Base-by-base conservation (phyloP, 805 yeast genomes). In the Pichia sporocuriosa region DNA sequence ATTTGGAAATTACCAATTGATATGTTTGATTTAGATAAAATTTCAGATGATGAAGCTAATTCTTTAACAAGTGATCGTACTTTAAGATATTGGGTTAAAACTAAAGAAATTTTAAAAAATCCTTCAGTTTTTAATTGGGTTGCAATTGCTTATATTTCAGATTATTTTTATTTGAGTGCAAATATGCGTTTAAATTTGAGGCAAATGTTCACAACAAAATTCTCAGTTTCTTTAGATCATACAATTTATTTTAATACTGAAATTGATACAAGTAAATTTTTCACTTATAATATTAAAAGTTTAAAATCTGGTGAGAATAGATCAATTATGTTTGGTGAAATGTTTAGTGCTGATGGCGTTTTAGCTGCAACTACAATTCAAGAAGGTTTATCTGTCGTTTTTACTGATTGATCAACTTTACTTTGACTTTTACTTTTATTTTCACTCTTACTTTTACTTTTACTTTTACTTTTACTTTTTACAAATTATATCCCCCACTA, bases 171-270 rank as follows among this genome's bases (percentile, higher is more conserved):
- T 43, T 57, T 81, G 37, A 66, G 73, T 12, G 59, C 79, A 2
- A 62, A 77, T 26, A 75, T 74, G 49, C 68, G 81, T 44, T 61
- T 73, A 40, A 70, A 77, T 41, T 56, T 73, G 39, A 58, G 69
- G 32, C 70, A 69, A 19, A 53, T 70, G 56, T 67, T 65, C 44
- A 65, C 71, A 17, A 66, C 73, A 15, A 68, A 67, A 28, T 70
- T 75, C 47, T 72, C 78, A 13, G 80, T 78, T 3, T 76, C 84
- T 19, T 58, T 82, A 47, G 88, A 81, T 49, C 88, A 82, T 54
- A 61, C 78, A 0, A 70, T 84, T 25, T 79, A 79, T 56, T 79
- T 82, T 63, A 85, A 80, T 54, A 59, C 61, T 15, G 76, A 72
- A 41, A 68, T 76, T 44, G 67, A 75, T 31, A 47, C 53, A 6